Evolutionary conservation across 805 yeast species (phyloP).

Genomic region (Zygosaccharomyces bisporus): DNA sequence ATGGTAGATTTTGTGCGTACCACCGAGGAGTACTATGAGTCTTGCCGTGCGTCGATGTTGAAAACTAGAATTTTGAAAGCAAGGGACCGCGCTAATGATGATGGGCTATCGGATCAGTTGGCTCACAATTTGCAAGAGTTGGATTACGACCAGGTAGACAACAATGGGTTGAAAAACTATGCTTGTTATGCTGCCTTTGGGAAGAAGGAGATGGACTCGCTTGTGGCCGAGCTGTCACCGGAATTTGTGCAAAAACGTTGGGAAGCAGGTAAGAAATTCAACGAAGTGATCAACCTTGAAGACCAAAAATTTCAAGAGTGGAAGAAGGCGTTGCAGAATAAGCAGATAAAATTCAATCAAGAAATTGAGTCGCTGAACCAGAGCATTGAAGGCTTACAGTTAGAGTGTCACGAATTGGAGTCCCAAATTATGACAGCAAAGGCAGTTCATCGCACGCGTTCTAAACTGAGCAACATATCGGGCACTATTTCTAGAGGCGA

Average conservation of each 20-base stretch:
- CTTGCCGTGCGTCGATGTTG: slow-evolving; percentile 58
- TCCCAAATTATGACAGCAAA: slow-evolving; percentile 12
- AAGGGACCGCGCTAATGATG: slow-evolving; percentile 18
- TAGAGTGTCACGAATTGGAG: slow-evolving; percentile 27
- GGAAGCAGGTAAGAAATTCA: slow-evolving; percentile 42
- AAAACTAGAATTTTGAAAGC: slow-evolving; percentile 41
- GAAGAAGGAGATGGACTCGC: slow-evolving; percentile 38
- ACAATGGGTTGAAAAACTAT: slow-evolving; percentile 38
- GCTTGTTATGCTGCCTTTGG: slow-evolving; percentile 39
- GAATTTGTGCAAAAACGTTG: slow-evolving; percentile 44
- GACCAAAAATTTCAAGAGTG: slow-evolving; percentile 59
- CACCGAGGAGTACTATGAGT: slow-evolving; percentile 73
- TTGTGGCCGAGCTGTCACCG: slow-evolving; percentile 44
- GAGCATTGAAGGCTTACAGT: slow-evolving; percentile 39
- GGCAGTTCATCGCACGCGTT: slow-evolving; percentile 2
- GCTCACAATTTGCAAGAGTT: slow-evolving; percentile 14
- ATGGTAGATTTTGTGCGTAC: slow-evolving; percentile 75
- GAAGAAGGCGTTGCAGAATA: slow-evolving; percentile 52
- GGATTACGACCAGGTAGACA: slow-evolving; percentile 29
- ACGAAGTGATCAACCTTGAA: slow-evolving; percentile 44
- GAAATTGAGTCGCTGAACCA: slow-evolving; percentile 47
- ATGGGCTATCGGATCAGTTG: slow-evolving; percentile 6
- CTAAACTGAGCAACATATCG: slow-evolving; percentile 1
- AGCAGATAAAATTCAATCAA: slow-evolving; percentile 53
- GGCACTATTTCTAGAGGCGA: slow-evolving; percentile 5